phyloP scores from a whole-genome alignment of 2,329 filamentous ascomycete species.

The Xylaria sp. region DNA sequence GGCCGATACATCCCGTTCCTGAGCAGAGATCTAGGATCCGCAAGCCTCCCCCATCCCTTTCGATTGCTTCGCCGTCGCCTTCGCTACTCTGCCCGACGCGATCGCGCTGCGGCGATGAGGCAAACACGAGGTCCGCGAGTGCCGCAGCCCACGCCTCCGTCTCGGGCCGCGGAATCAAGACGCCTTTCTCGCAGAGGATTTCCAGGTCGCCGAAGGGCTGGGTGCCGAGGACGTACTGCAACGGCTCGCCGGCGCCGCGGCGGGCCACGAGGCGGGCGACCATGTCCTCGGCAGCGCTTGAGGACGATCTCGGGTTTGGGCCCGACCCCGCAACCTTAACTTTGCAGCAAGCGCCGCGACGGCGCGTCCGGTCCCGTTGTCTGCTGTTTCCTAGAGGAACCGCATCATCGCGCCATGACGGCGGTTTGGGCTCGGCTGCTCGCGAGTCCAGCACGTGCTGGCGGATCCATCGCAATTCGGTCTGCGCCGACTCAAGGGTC shows the following conservation, averaged over 20 bases:
- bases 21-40: slow-evolving; percentile 85
- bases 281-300: not conserved
- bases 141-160: slow-evolving; percentile 71
- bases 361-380: not conserved
- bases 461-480: slow-evolving; percentile 76
- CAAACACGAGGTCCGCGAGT: slow-evolving; percentile 50
- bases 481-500: slow-evolving; percentile 56
- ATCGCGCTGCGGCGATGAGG: not conserved
- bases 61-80: not conserved
- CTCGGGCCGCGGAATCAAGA: slow-evolving; percentile 84
- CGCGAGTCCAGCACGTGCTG: slow-evolving; percentile 54
- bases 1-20: slow-evolving; percentile 86
- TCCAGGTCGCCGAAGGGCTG: slow-evolving; percentile 88
- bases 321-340: not conserved
- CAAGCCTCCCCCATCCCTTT: slow-evolving; percentile 44
- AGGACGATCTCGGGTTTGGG: not conserved
- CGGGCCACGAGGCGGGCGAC: slow-evolving; percentile 53
- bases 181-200: slow-evolving; percentile 74
- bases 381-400: not conserved
- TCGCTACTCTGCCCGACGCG: not conserved
- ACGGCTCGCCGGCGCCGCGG: slow-evolving; percentile 68
- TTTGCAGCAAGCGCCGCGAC: no score
- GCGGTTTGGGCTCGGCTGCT: not conserved
- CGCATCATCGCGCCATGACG: not conserved
- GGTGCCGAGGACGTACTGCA: slow-evolving; percentile 88